Conservation (phyloP, 169 alveolate species). For the Plasmodium coatneyi region DNA sequence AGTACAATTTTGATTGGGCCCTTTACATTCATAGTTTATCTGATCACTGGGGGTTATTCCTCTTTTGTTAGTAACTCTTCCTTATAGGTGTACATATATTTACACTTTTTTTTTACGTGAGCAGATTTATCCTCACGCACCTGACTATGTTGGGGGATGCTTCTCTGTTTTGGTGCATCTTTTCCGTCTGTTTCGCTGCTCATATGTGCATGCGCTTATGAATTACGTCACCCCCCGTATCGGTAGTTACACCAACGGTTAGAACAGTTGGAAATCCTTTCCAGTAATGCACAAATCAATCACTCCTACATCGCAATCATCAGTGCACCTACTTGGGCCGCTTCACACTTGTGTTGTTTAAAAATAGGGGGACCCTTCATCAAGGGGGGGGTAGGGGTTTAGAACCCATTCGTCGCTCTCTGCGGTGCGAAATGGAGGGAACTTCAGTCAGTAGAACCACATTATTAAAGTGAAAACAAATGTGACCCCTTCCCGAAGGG, state of each 20-base stretch:
- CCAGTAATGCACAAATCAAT: background rate
- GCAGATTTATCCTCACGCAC: background rate
- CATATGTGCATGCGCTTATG: background rate
- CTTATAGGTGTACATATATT: background rate
- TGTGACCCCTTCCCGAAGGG: background rate
- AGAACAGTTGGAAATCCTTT: background rate
- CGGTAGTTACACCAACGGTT: background rate
- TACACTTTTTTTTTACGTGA: background rate
- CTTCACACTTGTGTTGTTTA: background rate
- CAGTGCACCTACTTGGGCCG: background rate
- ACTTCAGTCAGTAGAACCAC: background rate
- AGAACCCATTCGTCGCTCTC: background rate
- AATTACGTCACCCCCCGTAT: background rate
- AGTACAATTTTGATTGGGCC: constrained; percentile 26
- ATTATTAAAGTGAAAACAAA: background rate
- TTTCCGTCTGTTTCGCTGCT: background rate
- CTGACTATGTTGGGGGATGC: background rate
- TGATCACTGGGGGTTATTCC: background rate
- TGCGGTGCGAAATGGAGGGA: background rate
- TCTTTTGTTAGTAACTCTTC: background rate
- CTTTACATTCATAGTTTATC: background rate
- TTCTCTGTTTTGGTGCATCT: background rate
- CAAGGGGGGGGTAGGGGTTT: background rate
- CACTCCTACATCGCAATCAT: background rate
- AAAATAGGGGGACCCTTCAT: background rate